Evolutionary conservation across 2,329 filamentous ascomycete genomes (phyloP).

Genomic region (Cordyceps farinosa): DNA sequence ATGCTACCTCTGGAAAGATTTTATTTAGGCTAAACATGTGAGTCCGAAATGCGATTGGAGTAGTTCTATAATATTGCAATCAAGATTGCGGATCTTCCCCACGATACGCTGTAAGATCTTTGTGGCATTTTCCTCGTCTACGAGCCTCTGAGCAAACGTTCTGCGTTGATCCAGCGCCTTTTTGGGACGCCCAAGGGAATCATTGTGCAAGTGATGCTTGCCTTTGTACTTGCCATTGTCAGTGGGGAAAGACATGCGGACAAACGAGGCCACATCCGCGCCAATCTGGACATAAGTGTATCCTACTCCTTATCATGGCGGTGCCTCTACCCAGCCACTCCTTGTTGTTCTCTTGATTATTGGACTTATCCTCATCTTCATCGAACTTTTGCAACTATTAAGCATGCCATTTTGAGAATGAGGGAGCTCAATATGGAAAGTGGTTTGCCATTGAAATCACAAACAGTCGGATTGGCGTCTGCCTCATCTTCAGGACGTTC

Average conservation of each 20-base stretch:
- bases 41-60: not conserved
- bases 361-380: not conserved
- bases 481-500: not conserved
- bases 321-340: too few relatives aligned
- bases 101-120: not conserved
- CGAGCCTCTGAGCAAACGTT: not conserved
- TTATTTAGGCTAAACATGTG: not conserved
- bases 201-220: not conserved
- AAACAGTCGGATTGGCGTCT: not conserved
- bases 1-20: not conserved
- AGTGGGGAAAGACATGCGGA: not conserved
- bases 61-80: too few relatives aligned
- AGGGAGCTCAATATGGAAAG: not conserved
- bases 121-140: not conserved
- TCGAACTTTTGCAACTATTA: not conserved
- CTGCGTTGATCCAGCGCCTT: not conserved
- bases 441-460: not conserved
- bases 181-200: not conserved
- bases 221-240: not conserved
- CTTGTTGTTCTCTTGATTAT: not conserved
- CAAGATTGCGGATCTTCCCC: not conserved
- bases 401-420: not conserved
- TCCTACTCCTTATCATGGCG: not conserved
- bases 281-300: not conserved
- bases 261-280: not conserved